A percentile compares a stretch with the other conserved stretches of the same genome.
Conservation (phyloP, 306 rosid species). For the Gillenia trifoliata region DNA sequence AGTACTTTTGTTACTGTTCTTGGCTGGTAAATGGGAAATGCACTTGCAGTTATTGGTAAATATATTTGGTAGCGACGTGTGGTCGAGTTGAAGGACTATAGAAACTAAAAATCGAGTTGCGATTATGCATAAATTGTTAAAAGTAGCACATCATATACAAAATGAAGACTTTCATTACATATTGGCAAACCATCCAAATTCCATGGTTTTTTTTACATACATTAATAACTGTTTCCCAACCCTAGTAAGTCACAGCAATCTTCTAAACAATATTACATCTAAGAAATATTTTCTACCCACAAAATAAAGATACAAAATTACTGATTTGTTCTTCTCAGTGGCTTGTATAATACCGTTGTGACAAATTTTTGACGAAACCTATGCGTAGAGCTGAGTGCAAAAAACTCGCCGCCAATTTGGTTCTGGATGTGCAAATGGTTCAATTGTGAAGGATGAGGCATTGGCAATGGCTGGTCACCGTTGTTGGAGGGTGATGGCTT, state of each 20-base stretch:
- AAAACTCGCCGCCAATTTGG: constrained; percentile 40
- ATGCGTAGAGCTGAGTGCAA: constrained; percentile 56
- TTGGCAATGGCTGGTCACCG: constrained; percentile 13
- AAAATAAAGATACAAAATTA: background rate
- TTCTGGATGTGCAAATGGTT: constrained; percentile 68
- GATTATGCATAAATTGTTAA: background rate
- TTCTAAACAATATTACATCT: constrained; percentile 7
- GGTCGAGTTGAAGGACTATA: too few species aligned
- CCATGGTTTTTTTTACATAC: background rate
- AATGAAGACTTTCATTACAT: background rate
- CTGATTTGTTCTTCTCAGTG: constrained; percentile 26
- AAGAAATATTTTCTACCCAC: background rate
- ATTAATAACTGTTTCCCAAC: background rate
- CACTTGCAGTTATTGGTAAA: background rate
- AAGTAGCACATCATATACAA: background rate
- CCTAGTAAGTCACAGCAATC: constrained; percentile 13
- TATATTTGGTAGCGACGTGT: too few species aligned
- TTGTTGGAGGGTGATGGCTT: constrained; percentile 36
- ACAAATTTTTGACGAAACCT: constrained; percentile 56
- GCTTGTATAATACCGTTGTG: constrained; percentile 53
- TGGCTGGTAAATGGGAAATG: background rate
- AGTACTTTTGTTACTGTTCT: background rate
- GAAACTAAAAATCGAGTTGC: too few species aligned
- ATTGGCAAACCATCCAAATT: background rate
- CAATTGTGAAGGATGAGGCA: constrained; percentile 44